phyloP scores from a whole-genome alignment of 2,329 filamentous ascomycete species.

The Fusarium aywerte region DNA sequence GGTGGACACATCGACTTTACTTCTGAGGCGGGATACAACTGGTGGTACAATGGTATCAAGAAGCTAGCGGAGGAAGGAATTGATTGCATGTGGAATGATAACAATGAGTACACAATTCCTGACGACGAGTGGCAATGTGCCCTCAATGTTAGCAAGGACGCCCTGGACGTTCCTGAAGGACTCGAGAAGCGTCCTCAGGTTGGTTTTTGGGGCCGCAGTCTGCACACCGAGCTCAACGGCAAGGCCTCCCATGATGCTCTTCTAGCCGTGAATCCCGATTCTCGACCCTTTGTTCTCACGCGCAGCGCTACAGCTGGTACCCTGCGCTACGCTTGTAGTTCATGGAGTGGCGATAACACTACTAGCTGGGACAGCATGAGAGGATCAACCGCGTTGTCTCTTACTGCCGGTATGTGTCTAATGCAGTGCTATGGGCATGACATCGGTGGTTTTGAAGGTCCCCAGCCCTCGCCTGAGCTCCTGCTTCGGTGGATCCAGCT shows the following conservation, averaged over 20 bases:
- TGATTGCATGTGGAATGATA: conserved; percentile 82
- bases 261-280: conserved; percentile 65
- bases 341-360: conserved; percentile 80
- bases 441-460: conserved; percentile 80
- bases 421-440: conserved; percentile 79
- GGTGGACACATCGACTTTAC: conserved; percentile 81
- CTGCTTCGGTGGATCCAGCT: conserved; percentile 79
- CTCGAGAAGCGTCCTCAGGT: conserved; percentile 59
- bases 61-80: conserved; percentile 71
- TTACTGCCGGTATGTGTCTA: conserved; percentile 75
- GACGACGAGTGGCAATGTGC: conserved; percentile 73
- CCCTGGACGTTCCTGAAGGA: conserved; percentile 50
- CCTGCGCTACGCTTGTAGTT: conserved; percentile 74
- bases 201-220: conserved; percentile 74
- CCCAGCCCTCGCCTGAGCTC: conserved; percentile 75
- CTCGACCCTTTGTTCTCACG: conserved; percentile 75
- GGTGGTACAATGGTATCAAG: conserved; percentile 77
- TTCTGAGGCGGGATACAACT: conserved; percentile 71
- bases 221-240: conserved; percentile 77
- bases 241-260: conserved; percentile 77
- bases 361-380: conserved; percentile 80
- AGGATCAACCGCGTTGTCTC: conserved; percentile 74
- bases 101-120: conserved; percentile 78
- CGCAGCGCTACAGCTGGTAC: conserved; percentile 77
- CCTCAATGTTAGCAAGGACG: conserved; percentile 55